Evolutionary conservation across 2,329 filamentous ascomycete species (phyloP).

Genomic region (Sporothrix protearum): DNA sequence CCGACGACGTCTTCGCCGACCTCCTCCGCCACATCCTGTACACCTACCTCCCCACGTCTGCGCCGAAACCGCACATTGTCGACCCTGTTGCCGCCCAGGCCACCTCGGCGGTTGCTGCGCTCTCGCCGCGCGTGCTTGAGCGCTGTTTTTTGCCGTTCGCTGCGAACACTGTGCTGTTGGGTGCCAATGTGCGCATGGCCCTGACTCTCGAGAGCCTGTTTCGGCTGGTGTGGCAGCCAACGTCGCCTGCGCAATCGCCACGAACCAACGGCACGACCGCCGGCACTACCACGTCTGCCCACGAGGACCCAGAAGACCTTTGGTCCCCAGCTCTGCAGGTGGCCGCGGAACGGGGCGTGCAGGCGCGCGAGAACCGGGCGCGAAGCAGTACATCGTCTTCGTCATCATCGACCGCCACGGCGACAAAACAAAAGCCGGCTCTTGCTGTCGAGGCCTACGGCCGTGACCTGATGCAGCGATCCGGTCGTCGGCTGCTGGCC

Average conservation of each 20-base stretch:
- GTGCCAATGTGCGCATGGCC: constrained; percentile 71
- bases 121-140: constrained; percentile 48
- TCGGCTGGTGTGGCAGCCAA: constrained; percentile 45
- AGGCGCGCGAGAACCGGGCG: constrained; percentile 46
- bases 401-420: neutral
- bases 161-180: constrained; percentile 56
- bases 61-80: constrained; percentile 42
- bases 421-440: constrained; percentile 37
- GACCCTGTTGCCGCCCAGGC: constrained; percentile 38
- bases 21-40: constrained; percentile 46
- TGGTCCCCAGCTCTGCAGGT: constrained; percentile 39
- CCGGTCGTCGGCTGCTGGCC: constrained; percentile 42
- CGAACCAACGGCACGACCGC: too few relatives aligned
- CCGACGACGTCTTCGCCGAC: constrained; percentile 41
- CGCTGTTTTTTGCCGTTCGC: constrained; percentile 63
- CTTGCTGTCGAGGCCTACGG: constrained; percentile 40
- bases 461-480: constrained; percentile 43
- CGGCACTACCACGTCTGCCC: too few relatives aligned
- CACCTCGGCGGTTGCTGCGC: constrained; percentile 29
- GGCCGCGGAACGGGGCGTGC: constrained; percentile 47
- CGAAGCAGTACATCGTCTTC: neutral
- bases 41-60: constrained; percentile 43
- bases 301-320: constrained; percentile 39
- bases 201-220: constrained; percentile 64
- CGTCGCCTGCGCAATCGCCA: neutral